Conservation (phyloP, 1,284 basidiomycete genomes). For the Irpex sp. region DNA sequence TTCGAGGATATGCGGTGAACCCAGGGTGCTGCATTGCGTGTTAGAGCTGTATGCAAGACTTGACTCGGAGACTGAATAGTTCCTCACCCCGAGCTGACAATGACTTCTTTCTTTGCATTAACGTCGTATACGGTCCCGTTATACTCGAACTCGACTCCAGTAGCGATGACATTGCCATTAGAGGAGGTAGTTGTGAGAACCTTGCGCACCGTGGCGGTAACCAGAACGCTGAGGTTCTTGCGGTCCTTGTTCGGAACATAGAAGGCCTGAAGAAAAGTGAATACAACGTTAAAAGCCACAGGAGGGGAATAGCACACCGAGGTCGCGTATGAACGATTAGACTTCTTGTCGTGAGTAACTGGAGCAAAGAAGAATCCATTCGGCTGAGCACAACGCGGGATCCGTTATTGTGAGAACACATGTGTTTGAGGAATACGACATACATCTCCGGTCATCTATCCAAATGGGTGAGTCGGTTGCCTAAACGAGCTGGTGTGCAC, state of each 20-base stretch:
- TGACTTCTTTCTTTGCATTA: constrained; percentile 26
- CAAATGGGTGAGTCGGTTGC: background rate
- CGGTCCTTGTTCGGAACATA: constrained; percentile 20
- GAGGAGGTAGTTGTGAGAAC: constrained; percentile 60
- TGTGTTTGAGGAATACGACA: background rate
- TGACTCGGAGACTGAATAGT: background rate
- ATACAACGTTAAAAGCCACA: background rate
- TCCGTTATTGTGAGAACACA: background rate
- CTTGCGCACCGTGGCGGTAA: constrained; percentile 9
- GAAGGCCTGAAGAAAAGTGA: constrained; percentile 15
- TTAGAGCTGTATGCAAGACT: background rate
- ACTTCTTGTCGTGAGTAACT: constrained; percentile 18
- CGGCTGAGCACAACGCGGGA: constrained; percentile 7
- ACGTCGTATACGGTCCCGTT: constrained; percentile 18
- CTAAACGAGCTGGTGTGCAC: background rate
- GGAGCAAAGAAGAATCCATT: constrained; percentile 16
- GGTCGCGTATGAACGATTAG: constrained; percentile 20
- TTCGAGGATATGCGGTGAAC: constrained; percentile 42
- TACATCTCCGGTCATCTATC: constrained; percentile 21
- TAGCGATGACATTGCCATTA: constrained; percentile 84
- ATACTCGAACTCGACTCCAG: constrained; percentile 24
- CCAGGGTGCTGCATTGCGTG: constrained; percentile 22
- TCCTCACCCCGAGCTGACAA: constrained; percentile 32
- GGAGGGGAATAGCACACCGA: constrained; percentile 12
- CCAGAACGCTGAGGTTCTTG: constrained; percentile 17